Evolutionary conservation across 148 eudicot genomes (phyloP).

Genomic region (Arctostaphylos glauca): DNA sequence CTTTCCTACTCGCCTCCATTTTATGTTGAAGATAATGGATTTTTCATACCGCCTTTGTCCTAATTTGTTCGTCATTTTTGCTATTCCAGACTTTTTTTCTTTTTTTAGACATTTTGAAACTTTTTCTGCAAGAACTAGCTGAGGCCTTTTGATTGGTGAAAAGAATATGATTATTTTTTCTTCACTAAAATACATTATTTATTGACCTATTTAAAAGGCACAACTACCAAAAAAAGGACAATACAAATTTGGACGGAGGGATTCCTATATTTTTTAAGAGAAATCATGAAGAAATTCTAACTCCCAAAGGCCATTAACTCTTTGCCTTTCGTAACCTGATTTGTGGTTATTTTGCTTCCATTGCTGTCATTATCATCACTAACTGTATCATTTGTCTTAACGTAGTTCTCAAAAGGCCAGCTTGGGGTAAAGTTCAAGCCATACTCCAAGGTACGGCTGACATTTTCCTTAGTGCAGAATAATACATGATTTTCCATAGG

Average conservation of each 20-base stretch:
- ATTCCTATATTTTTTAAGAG: not conserved
- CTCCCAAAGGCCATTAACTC: not conserved
- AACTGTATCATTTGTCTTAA: not conserved
- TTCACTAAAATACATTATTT: not conserved
- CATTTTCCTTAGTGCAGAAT: not conserved
- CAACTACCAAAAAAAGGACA: not conserved
- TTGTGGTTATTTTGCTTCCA: conserved; percentile 5
- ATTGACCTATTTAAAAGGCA: not conserved
- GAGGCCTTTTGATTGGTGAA: too few species aligned
- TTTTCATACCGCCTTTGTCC: not conserved
- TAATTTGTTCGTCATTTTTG: not conserved
- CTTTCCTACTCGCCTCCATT: not conserved
- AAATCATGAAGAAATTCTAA: not conserved
- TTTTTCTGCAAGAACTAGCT: too few species aligned
- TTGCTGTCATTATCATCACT: conserved; percentile 1
- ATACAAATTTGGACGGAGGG: not conserved
- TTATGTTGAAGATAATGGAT: not conserved
- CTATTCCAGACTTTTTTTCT: not conserved
- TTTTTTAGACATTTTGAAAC: too few species aligned
- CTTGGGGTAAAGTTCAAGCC: conserved; percentile 91
- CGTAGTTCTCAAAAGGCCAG: conserved; percentile 80
- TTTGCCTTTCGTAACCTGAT: not conserved
- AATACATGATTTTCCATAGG: not conserved
- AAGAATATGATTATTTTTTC: not conserved
- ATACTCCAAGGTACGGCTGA: conserved; percentile 74